Base-by-base conservation (phyloP, 2,329 filamentous ascomycete species). In the Biscogniauxia marginata region DNA sequence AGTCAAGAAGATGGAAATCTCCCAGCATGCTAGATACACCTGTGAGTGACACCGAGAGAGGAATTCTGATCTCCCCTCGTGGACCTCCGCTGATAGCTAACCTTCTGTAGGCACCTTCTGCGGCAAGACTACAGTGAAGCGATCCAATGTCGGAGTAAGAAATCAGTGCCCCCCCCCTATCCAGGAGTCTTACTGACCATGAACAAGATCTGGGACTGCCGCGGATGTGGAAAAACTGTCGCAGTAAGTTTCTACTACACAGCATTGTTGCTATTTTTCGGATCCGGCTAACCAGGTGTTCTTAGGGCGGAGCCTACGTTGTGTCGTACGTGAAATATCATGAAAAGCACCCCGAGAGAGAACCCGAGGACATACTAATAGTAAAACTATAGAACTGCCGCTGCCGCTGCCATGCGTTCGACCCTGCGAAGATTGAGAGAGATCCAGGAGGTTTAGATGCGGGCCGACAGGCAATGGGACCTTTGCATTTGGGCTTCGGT, bases 1-100 rank as follows among this genome's bases (percentile, higher is more conserved):
- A 79, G 89, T 95, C 76, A 98, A 98, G 91, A 97, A 97, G 90
- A 96, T 97, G 89, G 95, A 98, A 89, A 90, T 98, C 79, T 90
- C 91, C 74, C 95, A 98, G 82, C 95, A 99, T 85, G 91, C 92
- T 83, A 89, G 89, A 79, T 98, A 97, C 55, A 57, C 53, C 46
- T 64, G 62, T 60, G 61, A 61, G 30, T 39, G 44, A 53, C n/a
- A 24, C 23, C 9, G 16, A 8, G n/a, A 79, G 45, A 39, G 30
- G 5, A 39, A 39, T 34, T 39, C 23, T 8, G 45, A 13, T 43
- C 46, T 18, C 51, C 25, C 25, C 13, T 9, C 43, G 22, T n/a
- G 5, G 30, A 13, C 16, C 46, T 34, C 52, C 4, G 22, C 3
- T 4, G 24, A 23, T 34, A 53, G 52, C 56, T 63, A 55, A 61